These are phyloP conservation scores for Leccinum uliginosum DNA, from an alignment of 768 basidiomycete species.

Conservation along the genomic window DNA sequence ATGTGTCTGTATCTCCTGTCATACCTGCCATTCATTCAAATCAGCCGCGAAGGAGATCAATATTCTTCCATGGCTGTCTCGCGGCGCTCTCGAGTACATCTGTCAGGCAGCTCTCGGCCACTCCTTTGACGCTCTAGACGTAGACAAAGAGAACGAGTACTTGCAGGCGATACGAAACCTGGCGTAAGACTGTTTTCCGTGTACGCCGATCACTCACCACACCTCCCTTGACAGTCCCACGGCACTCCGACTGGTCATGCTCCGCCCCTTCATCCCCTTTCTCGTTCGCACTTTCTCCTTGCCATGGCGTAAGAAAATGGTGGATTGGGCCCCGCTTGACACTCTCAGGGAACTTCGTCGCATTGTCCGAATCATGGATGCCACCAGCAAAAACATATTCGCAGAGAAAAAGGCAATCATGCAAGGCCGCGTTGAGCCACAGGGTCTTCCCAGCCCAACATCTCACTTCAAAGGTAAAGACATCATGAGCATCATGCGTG, in stretches of 20 bases:
- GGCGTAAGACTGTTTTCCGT: conserved; percentile 21
- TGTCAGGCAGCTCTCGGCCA: conserved; percentile 33
- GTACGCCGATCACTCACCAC: neutral
- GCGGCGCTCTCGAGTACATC: conserved; percentile 35
- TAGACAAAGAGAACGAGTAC: conserved; percentile 25
- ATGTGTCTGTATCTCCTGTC: neutral
- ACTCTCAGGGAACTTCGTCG: conserved; percentile 25
- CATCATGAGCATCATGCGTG: conserved; percentile 40
- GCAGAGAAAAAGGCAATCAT: conserved; percentile 26
- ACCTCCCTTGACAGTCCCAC: conserved; percentile 19
- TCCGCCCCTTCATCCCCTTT: conserved; percentile 32
- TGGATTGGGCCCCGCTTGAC: conserved; percentile 30
- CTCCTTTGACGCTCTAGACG: conserved; percentile 28
- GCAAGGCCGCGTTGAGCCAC: conserved; percentile 9
- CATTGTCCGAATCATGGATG: conserved; percentile 29
- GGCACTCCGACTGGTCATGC: conserved; percentile 21
- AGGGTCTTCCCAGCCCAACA: conserved; percentile 4
- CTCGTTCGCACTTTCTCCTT: conserved; percentile 26
- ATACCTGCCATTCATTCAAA: neutral
- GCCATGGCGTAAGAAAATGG: conserved; percentile 31
- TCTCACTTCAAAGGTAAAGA: conserved; percentile 26
- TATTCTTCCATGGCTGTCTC: conserved; percentile 31
- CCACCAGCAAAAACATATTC: conserved; percentile 25
- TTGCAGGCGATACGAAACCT: conserved; percentile 27
- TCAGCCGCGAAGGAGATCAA: conserved; percentile 30